Evolutionary conservation across 768 basidiomycete species (phyloP), one percentile per base, ranked within the genome.

Genomic region (Mycena floridula): DNA sequence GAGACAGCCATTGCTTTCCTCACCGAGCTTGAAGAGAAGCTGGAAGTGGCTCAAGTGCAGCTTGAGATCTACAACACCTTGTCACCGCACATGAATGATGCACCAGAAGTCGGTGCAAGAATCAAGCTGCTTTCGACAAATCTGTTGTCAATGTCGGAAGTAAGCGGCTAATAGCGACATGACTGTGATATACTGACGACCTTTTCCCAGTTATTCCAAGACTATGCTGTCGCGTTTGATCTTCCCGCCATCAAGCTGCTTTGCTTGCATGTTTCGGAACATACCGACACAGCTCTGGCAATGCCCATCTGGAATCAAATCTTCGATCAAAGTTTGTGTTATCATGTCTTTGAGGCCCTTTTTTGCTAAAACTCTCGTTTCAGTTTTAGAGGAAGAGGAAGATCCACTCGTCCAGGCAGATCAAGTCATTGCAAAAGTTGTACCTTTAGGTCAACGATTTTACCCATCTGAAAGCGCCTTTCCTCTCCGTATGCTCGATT

Each of bases 21-120:
- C n/a, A 90, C 86, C 0, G 86, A 89, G 53, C 71, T 96, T 16
- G 94, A 97, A 68, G 96, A 99, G 63, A 92, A 93, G 59, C 76
- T 97, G 11, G 96, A 99, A 36, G 96, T 99, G 21, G 89, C 93
- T 5, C 88, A 95, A 64, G 91, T 98, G 7, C 96, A 99, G 58
- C 68, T 94, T n/a, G 95, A 97, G 62, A 76, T 96, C 38, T 88
- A 81, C 55, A 77, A 87, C 51, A 67, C 70, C 9, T 70, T 91
- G 13, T 59, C 70, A 6, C 79, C 82, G 15, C 82, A 81, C 49
- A 64, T 77, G 23, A 67, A 74, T 48, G 78, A 85, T 47, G 75
- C 76, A 11, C 76, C 72, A 2, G 81, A 78, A 51, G 76, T 80
- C 44, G 79, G 82, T 30, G 74, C 77, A 45, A 75, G 79, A 52